Evolutionary conservation across 2,329 filamentous ascomycete species (phyloP).

Genomic region (Calonectria honghensis): DNA sequence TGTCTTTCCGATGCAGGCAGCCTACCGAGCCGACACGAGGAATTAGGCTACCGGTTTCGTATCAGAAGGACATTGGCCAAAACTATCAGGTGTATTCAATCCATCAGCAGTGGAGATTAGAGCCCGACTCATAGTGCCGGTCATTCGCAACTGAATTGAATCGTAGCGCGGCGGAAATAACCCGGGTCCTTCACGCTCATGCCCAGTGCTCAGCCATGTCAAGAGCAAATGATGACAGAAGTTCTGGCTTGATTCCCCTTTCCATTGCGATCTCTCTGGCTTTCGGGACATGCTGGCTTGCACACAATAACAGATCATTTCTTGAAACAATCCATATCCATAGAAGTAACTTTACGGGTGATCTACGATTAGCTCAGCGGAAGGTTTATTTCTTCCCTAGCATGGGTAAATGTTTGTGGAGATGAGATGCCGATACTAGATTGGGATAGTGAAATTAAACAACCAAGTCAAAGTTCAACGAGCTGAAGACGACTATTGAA

Average conservation of each 20-base stretch:
- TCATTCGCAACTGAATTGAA: background rate
- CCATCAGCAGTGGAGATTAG: background rate
- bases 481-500: background rate
- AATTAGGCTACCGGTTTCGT: background rate
- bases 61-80: background rate
- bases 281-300: background rate
- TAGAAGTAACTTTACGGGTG: background rate
- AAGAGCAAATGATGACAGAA: background rate
- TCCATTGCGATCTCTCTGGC: background rate
- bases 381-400: background rate
- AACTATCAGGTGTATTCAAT: background rate
- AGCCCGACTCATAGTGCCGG: background rate
- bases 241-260: background rate
- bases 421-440: background rate
- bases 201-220: background rate
- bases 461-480: background rate
- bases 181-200: background rate
- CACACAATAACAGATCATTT: background rate
- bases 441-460: constrained; percentile 8
- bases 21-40: background rate
- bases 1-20: background rate
- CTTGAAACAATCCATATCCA: background rate
- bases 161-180: background rate
- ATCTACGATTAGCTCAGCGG: constrained; percentile 5
- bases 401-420: background rate